Evolutionary conservation across 768 basidiomycete species (phyloP), one percentile per base, ranked within the genome.

Genomic region (Gloeostereum incarnatum): DNA sequence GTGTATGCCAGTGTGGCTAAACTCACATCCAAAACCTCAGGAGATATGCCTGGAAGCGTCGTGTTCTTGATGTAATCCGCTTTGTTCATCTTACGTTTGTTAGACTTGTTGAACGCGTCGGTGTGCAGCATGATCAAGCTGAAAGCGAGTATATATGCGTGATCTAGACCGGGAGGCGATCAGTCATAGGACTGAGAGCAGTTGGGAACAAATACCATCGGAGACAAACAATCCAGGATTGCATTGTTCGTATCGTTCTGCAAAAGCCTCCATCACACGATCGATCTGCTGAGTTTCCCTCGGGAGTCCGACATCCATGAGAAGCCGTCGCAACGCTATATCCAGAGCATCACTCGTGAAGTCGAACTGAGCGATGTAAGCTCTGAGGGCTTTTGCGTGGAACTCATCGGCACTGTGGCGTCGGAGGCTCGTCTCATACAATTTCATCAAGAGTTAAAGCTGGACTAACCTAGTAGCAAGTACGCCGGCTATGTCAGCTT

Each of bases 121-220:
- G 96, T 99, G 55, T 98, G 93, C 35, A 97, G 68, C 94, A 99
- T 98, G 50, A 98, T 96, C 53, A 97, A 66, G 49, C 94, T 97
- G 63, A 97, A 98, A 9, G 94, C 91, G 33, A 98, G 67, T 36
- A 98, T 86, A 60, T 98, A 97, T 8, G 94, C 86, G 49, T 94
- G 82, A 52, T 96, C 92, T 93, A 45, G 17, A 25, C 17, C 22
- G 23, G 17, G 8, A 25, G 16, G 29, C 29, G 23, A 20, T 42
- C 30, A 45, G 38, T 23, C 21, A 27, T 9, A 35, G 18, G n/a
- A 29, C 14, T 6, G 29, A 37, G 6, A 18, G 20, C n/a, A 29
- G 7, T 9, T 32, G 32, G 39, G 26, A 24, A 9, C 5, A 21
- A 44, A 68, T 49, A 86, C 90, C 92, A 51, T 84, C 72, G 13